Base-by-base conservation (phyloP, 2,329 filamentous ascomycete genomes). In the Cladosporium halotolerans region DNA sequence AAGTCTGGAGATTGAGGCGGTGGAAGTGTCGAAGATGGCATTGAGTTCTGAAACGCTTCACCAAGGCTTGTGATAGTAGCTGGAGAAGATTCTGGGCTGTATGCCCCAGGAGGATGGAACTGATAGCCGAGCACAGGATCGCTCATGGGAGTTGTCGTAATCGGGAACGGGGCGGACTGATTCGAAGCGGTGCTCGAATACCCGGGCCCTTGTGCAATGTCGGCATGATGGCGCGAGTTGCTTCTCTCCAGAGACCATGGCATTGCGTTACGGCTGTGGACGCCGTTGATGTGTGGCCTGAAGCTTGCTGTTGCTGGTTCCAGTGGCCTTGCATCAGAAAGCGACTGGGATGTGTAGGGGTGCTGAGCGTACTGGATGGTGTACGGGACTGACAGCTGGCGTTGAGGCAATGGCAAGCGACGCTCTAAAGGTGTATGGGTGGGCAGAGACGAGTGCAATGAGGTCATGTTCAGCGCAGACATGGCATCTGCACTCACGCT, bases 381-480 rank as follows among this genome's bases (percentile, higher is more conserved):
- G 54, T 63, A 63, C 5, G 45, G 39, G 8, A 39, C 36, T 28
- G 23, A 28, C 4, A 28, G 23, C 23, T 28, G 23, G 23, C 23
- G 23, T 28, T 28, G 23, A 5, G 66, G 66, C 3, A 58, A 61
- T 3, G 66, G 66, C 33, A 68, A 48, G n/a, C 64, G 60, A 13
- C 66, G 60, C 54, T 68, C 64, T 18, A 65, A 60, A 14, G 59
- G 62, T 4, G 63, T 62, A 39, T 66, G 63, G 8, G 57, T 55
- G 18, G 67, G 66, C 10, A 69, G 56, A 10, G 66, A 68, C 13
- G 62, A 64, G 38, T 68, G 63, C 33, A 69, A 55, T 5, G 62
- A 63, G n/a, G 57, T 60, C 65, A 69, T 68, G 55, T 65, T 66
- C 34, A 69, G 58, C 3, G 64, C 54, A n/a, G 65, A 65, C 47